phyloP scores from a whole-genome alignment of 805 yeast species.

The Wickerhamomyces bovis region DNA sequence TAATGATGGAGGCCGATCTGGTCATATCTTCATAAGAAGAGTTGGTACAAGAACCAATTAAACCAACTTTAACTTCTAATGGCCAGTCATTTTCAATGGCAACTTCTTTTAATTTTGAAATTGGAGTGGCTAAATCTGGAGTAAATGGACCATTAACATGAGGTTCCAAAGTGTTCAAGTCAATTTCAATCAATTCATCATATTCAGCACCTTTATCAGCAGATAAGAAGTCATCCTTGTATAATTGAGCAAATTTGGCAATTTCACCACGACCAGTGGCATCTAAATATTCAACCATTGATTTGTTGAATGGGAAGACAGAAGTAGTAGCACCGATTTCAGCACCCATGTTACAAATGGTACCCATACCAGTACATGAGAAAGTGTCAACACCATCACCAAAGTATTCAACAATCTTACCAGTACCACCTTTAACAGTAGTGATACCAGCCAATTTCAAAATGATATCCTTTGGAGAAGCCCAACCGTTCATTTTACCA shows the following conservation, averaged over 20 bases:
- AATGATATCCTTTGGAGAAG: slow-evolving; percentile 95
- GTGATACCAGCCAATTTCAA: slow-evolving; percentile 88
- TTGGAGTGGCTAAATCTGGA: slow-evolving; percentile 95
- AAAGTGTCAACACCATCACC: slow-evolving; percentile 92
- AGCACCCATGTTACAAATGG: slow-evolving; percentile 99
- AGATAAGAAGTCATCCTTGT: slow-evolving; percentile 57
- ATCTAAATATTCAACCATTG: slow-evolving; percentile 78
- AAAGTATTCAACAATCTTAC: slow-evolving; percentile 91
- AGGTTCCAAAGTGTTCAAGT: slow-evolving; percentile 86
- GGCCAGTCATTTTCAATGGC: slow-evolving; percentile 92
- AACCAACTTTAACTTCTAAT: slow-evolving; percentile 83
- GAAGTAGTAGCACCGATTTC: slow-evolving; percentile 99
- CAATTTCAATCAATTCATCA: slow-evolving; percentile 88
- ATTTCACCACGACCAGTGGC: slow-evolving; percentile 85
- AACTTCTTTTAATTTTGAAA: slow-evolving; percentile 78
- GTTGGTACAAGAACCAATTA: slow-evolving; percentile 98
- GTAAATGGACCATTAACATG: slow-evolving; percentile 98
- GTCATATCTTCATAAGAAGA: slow-evolving; percentile 98
- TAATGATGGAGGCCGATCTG: slow-evolving; percentile 88
- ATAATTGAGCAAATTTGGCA: slow-evolving; percentile 71
- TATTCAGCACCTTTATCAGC: slow-evolving; percentile 94
- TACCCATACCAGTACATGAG: slow-evolving; percentile 98
- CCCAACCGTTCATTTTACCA: slow-evolving; percentile 90
- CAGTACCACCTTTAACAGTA: slow-evolving; percentile 98
- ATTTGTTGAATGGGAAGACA: slow-evolving; percentile 91